Evolutionary conservation across 2,329 filamentous ascomycete genomes (phyloP), one percentile per base, ranked within the genome.

Genomic region (Venturia effusa): DNA sequence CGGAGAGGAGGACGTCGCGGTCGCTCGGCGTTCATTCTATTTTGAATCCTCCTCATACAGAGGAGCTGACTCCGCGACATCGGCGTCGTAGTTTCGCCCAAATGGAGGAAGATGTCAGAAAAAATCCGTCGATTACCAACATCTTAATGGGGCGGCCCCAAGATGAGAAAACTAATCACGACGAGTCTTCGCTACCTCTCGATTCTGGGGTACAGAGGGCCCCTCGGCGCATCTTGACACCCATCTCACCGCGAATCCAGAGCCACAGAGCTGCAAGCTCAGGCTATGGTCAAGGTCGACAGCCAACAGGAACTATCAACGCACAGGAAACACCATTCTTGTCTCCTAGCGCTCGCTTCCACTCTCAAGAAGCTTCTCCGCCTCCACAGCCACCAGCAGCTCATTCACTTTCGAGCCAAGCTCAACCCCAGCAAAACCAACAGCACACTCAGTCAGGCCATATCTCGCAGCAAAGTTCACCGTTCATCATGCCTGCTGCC

Each of bases 221-320:
- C 55, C 59, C 74, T 63, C 76, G 83, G 67, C 79, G 80, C 40
- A 79, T 84, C n/a, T 70, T 85, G 66, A 85, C 82, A 13, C 83
- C 85, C 0, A 78, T 80, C 67, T 86, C 85, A 11, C 84, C 84
- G 11, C 74, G 70, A 4, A 62, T 79, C 48, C 51, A 57, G 7
- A 34, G 30, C 51, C 75, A 76, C 63, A 80, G 84, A 66, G 77
- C 81, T 32, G 75, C 79, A 22, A 84, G 81, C 68, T 69, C 79
- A 22, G 84, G 81, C 68, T 69, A 74, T 71, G 68, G 80, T 41
- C 51, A 57, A 15, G 51, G 51, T 32, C 75, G 76, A 59, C 73
- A 74, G 39, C 72, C 75, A 0, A 78, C 77, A 22, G 77, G 75
- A 30, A 80, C 77, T 1, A 79, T 80, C 57, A 77, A 79, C 70